Evolutionary conservation across 805 yeast genomes (phyloP).

Genomic region (Saccharomyces jurei): DNA sequence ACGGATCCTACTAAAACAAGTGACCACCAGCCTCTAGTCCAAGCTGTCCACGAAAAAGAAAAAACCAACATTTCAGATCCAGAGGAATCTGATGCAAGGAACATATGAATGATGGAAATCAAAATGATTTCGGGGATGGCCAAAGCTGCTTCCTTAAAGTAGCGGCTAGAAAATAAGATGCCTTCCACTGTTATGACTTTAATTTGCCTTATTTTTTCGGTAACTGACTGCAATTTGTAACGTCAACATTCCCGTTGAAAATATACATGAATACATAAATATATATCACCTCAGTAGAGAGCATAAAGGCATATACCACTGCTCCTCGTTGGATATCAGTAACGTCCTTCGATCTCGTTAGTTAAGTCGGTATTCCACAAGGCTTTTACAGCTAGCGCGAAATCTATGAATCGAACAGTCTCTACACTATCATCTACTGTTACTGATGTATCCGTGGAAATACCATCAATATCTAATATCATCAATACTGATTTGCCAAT

Average conservation of each 20-base stretch:
- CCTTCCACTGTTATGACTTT: neutral
- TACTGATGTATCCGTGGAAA: conserved; percentile 4
- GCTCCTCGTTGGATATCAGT: neutral
- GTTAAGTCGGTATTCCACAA: neutral
- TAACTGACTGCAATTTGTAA: neutral
- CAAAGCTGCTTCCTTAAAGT: neutral
- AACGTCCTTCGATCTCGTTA: neutral
- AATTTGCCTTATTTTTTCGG: neutral
- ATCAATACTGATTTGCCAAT: conserved; percentile 1
- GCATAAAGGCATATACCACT: neutral
- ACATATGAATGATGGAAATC: neutral
- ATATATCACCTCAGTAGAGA: neutral
- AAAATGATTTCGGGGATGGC: neutral
- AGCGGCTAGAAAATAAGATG: neutral
- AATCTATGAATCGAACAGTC: conserved; percentile 9
- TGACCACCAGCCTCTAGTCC: neutral
- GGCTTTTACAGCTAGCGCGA: neutral
- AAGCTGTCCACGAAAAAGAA: neutral
- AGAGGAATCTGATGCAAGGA: neutral
- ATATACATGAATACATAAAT: neutral
- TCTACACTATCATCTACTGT: conserved; percentile 7
- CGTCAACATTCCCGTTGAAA: neutral
- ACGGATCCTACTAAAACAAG: conserved; percentile 28
- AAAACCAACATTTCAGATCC: neutral
- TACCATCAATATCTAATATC: conserved; percentile 4